Evolutionary conservation across 805 yeast genomes (phyloP).

Genomic region (Wickerhamiella domercqiae): DNA sequence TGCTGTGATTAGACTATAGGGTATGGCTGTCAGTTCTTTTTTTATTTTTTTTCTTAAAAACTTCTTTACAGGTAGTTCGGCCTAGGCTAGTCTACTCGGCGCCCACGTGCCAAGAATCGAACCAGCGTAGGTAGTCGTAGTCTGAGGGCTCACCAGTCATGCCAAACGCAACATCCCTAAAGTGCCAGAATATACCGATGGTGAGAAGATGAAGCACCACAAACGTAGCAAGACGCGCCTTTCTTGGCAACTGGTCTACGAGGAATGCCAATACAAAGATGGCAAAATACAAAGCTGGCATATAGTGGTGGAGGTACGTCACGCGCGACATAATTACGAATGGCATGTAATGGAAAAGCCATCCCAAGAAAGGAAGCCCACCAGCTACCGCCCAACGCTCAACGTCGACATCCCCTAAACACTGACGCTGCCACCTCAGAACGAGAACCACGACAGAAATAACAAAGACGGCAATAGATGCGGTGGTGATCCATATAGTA

Average conservation of each 20-base stretch:
- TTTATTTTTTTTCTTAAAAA: too few relatives aligned
- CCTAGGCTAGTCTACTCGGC: background rate
- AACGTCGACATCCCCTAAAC: slow-evolving; percentile 36
- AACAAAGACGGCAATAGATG: slow-evolving; percentile 27
- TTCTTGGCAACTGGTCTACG: slow-evolving; percentile 32
- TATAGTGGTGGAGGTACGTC: slow-evolving; percentile 89
- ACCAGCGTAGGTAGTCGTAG: slow-evolving; percentile 37
- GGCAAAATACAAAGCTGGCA: slow-evolving; percentile 92
- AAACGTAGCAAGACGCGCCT: slow-evolving; percentile 27
- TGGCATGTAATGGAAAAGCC: slow-evolving; percentile 81
- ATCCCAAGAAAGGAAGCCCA: slow-evolving; percentile 71
- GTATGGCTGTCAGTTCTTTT: too few relatives aligned
- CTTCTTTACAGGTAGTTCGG: too few relatives aligned
- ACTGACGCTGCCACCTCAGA: slow-evolving; percentile 50
- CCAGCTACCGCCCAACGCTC: slow-evolving; percentile 46
- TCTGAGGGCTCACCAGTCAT: slow-evolving; percentile 44
- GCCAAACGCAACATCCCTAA: slow-evolving; percentile 64
- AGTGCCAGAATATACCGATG: slow-evolving; percentile 41
- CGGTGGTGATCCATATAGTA: slow-evolving; percentile 42
- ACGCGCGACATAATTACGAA: slow-evolving; percentile 91
- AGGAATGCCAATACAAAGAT: slow-evolving; percentile 56
- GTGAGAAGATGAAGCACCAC: slow-evolving; percentile 34
- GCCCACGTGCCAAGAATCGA: slow-evolving; percentile 21
- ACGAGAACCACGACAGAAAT: slow-evolving; percentile 27
- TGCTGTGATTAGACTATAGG: too few relatives aligned